These are phyloP conservation scores for Wallacemonas sp. DNA, from an alignment of 208 protist genomes.

Conservation along the genomic window DNA sequence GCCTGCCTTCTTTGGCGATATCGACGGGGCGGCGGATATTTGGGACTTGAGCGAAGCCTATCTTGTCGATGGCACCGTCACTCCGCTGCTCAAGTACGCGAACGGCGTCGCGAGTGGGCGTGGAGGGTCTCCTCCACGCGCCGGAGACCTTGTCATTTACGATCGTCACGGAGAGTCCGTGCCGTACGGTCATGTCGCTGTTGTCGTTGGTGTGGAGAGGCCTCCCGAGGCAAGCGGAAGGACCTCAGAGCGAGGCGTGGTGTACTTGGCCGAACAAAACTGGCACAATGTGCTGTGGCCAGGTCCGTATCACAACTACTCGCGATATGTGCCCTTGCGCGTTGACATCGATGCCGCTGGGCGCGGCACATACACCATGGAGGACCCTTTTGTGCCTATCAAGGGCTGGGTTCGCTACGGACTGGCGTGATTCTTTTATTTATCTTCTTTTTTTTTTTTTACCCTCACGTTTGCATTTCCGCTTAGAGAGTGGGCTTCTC, in stretches of 20 bases:
- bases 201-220: constrained; percentile 51
- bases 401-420: constrained; percentile 49
- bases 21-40: constrained; percentile 76
- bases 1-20: constrained; percentile 53
- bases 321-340: constrained; percentile 25
- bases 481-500: too few relatives aligned
- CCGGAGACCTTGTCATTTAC: constrained; percentile 77
- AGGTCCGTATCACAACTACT: constrained; percentile 72
- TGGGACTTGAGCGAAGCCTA: constrained; percentile 39
- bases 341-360: neutral
- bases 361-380: constrained; percentile 21
- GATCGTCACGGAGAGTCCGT: constrained; percentile 35
- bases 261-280: constrained; percentile 86
- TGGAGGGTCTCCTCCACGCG: constrained; percentile 35
- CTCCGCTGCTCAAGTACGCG: constrained; percentile 48
- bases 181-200: constrained; percentile 78
- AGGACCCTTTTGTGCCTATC: constrained; percentile 25
- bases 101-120: constrained; percentile 22
- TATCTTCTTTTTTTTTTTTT: constrained; percentile 1
- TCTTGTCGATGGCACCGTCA: constrained; percentile 33
- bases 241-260: neutral
- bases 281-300: constrained; percentile 73
- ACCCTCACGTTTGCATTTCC: too few relatives aligned
- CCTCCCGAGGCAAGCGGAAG: neutral
- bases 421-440: neutral